Percentiles rank a stretch among this genome's conserved stretches.
Conservation (phyloP, 2,329 filamentous ascomycete species). For the Hymenoscyphus infarciens region DNA sequence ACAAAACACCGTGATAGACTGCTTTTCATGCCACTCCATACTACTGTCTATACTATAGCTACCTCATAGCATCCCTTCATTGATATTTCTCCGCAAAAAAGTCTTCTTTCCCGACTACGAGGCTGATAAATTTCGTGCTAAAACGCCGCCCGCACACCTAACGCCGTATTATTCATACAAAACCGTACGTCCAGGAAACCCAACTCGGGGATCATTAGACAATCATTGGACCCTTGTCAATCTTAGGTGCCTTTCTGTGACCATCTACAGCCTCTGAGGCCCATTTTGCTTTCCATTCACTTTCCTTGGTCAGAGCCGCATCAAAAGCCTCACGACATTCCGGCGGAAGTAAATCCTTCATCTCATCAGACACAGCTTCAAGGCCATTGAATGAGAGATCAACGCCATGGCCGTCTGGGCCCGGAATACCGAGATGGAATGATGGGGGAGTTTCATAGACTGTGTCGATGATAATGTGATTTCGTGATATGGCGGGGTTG, state of each 20-base stretch:
- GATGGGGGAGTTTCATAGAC: constrained; percentile 55
- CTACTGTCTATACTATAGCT: background rate
- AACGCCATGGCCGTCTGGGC: constrained; percentile 48
- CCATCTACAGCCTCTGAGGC: constrained; percentile 60
- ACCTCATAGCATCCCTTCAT: background rate
- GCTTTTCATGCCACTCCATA: background rate
- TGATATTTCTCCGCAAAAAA: background rate
- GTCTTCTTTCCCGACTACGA: background rate
- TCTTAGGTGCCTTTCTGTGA: constrained; percentile 50
- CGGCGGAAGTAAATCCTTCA: constrained; percentile 61
- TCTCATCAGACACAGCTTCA: constrained; percentile 59
- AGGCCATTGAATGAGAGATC: constrained; percentile 55
- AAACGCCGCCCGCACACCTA: background rate
- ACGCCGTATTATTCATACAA: constrained; percentile 2
- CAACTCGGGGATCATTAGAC: constrained; percentile 9
- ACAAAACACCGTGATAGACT: background rate
- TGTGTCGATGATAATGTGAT: constrained; percentile 61
- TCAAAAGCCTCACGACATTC: constrained; percentile 73
- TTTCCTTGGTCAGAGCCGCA: constrained; percentile 60
- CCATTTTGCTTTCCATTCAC: constrained; percentile 72
- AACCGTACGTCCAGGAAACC: background rate
- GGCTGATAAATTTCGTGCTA: background rate
- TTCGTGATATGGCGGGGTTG: constrained; percentile 55
- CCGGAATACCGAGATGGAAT: constrained; percentile 52
- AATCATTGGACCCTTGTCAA: constrained; percentile 53